Evolutionary conservation across 495 filamentous ascomycete species (phyloP).

Genomic region (Annulohypoxylon nitens): DNA sequence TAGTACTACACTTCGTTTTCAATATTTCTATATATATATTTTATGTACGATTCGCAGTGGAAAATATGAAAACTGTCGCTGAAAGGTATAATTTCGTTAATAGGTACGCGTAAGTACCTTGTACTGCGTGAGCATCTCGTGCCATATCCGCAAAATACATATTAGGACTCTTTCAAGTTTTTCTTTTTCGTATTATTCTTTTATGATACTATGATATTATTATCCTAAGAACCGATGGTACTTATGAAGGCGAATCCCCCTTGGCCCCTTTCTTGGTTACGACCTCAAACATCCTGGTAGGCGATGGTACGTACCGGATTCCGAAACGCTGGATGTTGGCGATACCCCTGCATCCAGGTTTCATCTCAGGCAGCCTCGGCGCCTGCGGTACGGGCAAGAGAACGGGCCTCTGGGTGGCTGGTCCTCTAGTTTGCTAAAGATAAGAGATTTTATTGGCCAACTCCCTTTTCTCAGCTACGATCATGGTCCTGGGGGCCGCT

Average conservation of each 20-base stretch:
- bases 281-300: not conserved
- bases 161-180: not conserved
- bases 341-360: slow-evolving; percentile 40
- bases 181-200: not conserved
- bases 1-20: not conserved
- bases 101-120: not conserved
- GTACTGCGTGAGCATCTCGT: not conserved
- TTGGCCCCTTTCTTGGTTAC: slow-evolving; percentile 6
- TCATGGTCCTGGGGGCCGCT: slow-evolving; percentile 4
- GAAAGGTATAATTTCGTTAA: not conserved
- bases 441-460: slow-evolving; percentile 31
- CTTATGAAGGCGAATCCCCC: not conserved
- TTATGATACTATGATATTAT: not conserved
- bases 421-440: slow-evolving; percentile 13
- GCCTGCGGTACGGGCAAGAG: slow-evolving; percentile 24
- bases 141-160: not conserved
- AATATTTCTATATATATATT: no score
- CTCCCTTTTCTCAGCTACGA: slow-evolving; percentile 5
- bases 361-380: slow-evolving; percentile 37
- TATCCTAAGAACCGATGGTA: not conserved
- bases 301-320: slow-evolving; percentile 21
- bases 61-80: no score
- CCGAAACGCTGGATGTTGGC: slow-evolving; percentile 42
- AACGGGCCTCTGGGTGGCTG: slow-evolving; percentile 34
- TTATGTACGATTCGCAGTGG: no score